Percentiles rank a stretch among this genome's conserved stretches.
These are phyloP conservation scores for Ochromonas danica DNA, from an alignment of 108 stramenopile genomes.

Conservation along the genomic window DNA sequence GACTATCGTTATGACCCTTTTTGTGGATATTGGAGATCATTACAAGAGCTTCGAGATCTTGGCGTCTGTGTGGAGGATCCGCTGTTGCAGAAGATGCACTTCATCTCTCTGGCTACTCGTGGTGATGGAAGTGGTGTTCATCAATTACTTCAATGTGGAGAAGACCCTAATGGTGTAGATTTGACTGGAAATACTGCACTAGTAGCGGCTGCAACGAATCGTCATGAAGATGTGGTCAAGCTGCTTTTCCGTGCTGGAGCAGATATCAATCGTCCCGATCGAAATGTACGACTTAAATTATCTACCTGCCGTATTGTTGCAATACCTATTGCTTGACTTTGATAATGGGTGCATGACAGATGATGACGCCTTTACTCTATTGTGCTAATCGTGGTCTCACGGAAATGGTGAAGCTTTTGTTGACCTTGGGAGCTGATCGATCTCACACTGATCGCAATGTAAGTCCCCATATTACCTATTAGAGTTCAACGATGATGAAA, in stretches of 20 bases:
- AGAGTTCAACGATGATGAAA: not conserved
- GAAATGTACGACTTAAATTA: not conserved
- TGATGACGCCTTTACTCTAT: constrained; percentile 23
- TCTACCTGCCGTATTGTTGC: not conserved
- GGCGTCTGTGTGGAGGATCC: constrained; percentile 25
- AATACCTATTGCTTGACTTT: not conserved
- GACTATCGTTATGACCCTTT: constrained; percentile 27
- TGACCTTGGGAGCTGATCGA: not conserved
- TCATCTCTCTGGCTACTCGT: not conserved
- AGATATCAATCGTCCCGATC: not conserved
- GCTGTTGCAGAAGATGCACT: not conserved
- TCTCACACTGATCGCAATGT: not conserved
- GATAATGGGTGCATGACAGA: not conserved
- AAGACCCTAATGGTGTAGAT: constrained; percentile 22
- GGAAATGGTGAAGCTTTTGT: not conserved
- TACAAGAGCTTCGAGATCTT: constrained; percentile 10
- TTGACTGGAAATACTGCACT: constrained; percentile 1
- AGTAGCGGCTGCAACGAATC: not conserved
- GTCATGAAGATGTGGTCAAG: not conserved
- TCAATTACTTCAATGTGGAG: not conserved
- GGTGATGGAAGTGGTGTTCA: not conserved
- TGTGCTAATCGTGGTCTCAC: not conserved
- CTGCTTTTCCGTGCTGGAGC: not conserved
- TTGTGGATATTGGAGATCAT: not conserved
- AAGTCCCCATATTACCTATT: not conserved